Evolutionary conservation across 768 basidiomycete species (phyloP), one percentile per base, ranked within the genome.

Genomic region (Mycena olivaceomarginata): DNA sequence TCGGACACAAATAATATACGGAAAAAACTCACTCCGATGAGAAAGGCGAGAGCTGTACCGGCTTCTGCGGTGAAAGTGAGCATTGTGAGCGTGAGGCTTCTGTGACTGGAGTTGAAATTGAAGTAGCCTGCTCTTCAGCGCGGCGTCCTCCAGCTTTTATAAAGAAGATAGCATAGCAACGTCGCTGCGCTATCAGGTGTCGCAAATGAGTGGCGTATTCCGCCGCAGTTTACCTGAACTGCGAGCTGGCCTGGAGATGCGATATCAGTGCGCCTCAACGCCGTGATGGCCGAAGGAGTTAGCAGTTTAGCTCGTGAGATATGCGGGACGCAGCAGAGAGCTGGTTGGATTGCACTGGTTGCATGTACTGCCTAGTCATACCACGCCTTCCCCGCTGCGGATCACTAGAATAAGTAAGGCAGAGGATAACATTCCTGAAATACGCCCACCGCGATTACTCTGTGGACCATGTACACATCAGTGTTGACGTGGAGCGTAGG

Each of bases 21-120:
- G 45, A 13, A 7, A 15, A 56, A 22, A 71, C 77, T 22, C 46
- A 77, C 77, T 51, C 76, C 76, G 68, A 86, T 80, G 72, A 87
- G 84, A 64, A 83, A 87, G 11, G 82, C 83, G 46, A 86, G 83
- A 15, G 86, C 84, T 22, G 85, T 83, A 43, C 80, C 78, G 22
- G 84, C 77, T 76, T 85, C 84, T 12, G 73, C 75, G 51, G 76
- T 80, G 65, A 81, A 82, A n/a, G 3, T 41, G n/a, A 18, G 25
- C 75, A 76, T 76, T 56, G 67, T 64, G 62, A 60, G 4, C 31
- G 59, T 45, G 43, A 45, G 59, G 7, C 43, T 37, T 37, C 56
- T 59, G 57, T 59, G 10, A 48, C 66, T 67, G 56, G 67, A 59
- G 15, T 25, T 10, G 15, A 20, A 40, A 48, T 20, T 45, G 31